Conservation (phyloP, 2,329 filamentous ascomycete genomes). For the Didymella keratinophila region DNA sequence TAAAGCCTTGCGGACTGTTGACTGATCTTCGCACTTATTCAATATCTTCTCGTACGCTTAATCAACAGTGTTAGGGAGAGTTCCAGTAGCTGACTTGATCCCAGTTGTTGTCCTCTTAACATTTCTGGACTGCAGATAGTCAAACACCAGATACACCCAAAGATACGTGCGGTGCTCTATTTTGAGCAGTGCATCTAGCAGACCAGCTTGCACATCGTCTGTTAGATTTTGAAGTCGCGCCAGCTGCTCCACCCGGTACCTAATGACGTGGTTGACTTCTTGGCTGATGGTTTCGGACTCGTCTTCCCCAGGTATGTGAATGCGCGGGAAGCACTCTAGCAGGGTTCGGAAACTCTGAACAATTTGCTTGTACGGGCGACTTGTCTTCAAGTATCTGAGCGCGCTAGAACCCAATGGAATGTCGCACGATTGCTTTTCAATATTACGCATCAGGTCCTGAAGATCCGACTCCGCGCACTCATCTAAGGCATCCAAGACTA, state of each 20-base stretch:
- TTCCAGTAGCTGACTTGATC: not conserved
- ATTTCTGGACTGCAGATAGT: not conserved
- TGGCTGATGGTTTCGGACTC: not conserved
- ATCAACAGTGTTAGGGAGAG: no score
- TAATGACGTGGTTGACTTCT: not conserved
- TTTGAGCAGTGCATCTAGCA: not conserved
- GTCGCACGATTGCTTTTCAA: not conserved
- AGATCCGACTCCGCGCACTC: not conserved
- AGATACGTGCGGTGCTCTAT: not conserved
- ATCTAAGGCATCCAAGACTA: not conserved
- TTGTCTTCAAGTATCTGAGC: not conserved
- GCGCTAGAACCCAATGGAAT: not conserved
- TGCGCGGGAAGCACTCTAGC: not conserved
- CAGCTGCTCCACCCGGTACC: not conserved
- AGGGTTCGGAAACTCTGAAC: not conserved
- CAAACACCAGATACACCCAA: not conserved
- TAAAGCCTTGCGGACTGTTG: no score
- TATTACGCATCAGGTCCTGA: not conserved
- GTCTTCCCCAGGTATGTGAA: slow-evolving; percentile 3
- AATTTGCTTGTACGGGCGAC: slow-evolving; percentile 1
- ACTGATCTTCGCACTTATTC: no score
- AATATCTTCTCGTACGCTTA: no score
- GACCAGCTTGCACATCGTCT: not conserved
- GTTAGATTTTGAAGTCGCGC: not conserved
- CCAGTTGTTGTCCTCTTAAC: not conserved